Conservation (phyloP, 2,329 filamentous ascomycete genomes). For the Ophiostoma populinum region DNA sequence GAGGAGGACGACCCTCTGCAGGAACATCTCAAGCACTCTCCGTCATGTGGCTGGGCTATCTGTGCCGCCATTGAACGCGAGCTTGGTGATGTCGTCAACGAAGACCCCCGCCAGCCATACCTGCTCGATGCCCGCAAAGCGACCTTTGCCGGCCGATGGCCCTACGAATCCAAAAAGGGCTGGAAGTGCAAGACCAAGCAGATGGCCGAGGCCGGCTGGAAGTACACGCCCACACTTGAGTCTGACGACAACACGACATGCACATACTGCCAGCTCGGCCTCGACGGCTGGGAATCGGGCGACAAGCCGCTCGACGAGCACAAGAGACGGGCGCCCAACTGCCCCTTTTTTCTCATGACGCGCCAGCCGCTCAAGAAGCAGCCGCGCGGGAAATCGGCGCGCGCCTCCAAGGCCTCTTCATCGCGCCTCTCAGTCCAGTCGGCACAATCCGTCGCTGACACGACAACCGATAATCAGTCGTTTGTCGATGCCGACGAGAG, state of each 20-base stretch:
- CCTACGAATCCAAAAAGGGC: slow-evolving; percentile 70
- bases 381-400: slow-evolving; percentile 32
- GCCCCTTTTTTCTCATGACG: slow-evolving; percentile 63
- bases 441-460: slow-evolving; percentile 35
- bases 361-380: slow-evolving; percentile 40
- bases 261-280: slow-evolving; percentile 71
- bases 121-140: slow-evolving; percentile 63
- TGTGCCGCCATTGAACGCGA: slow-evolving; percentile 45
- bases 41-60: slow-evolving; percentile 75
- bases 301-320: slow-evolving; percentile 92
- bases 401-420: slow-evolving; percentile 41
- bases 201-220: slow-evolving; percentile 88
- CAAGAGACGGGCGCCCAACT: slow-evolving; percentile 57
- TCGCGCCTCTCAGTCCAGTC: slow-evolving; percentile 49
- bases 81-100: slow-evolving; percentile 42
- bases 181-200: slow-evolving; percentile 85
- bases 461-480: slow-evolving; percentile 31
- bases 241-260: slow-evolving; percentile 84
- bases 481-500: slow-evolving; percentile 38
- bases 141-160: slow-evolving; percentile 77
- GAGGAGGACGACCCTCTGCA: slow-evolving; percentile 62
- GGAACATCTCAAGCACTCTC: slow-evolving; percentile 74
- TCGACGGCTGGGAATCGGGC: slow-evolving; percentile 87
- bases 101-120: slow-evolving; percentile 54
- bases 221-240: slow-evolving; percentile 69